A percentile compares a stretch with the other conserved stretches of the same genome.
phyloP scores from a whole-genome alignment of 2,329 filamentous ascomycete genomes.

The Hypoxylon sp. region DNA sequence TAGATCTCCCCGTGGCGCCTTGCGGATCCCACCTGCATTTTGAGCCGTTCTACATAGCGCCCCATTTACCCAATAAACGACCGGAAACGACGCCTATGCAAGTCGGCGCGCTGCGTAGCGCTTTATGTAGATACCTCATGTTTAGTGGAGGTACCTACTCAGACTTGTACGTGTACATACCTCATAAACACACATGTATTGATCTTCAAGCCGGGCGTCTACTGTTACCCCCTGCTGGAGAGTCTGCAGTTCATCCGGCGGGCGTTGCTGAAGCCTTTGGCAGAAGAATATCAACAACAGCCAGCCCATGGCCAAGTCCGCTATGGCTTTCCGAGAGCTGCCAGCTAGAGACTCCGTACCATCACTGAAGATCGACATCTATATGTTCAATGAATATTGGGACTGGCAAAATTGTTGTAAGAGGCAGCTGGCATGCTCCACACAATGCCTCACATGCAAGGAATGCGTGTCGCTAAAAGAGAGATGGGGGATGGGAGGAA shows the following conservation, averaged over 20 bases:
- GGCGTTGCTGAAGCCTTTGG: no score
- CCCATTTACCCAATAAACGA: constrained; percentile 22
- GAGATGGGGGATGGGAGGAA: neutral
- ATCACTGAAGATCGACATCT: constrained; percentile 5
- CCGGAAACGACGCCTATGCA: constrained; percentile 19
- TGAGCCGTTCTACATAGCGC: constrained; percentile 12
- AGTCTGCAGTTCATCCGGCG: no score
- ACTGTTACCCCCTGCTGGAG: no score
- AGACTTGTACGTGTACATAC: no score
- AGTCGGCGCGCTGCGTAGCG: constrained; percentile 16
- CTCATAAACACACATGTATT: no score
- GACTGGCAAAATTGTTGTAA: neutral
- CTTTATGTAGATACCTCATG: neutral
- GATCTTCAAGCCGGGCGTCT: no score
- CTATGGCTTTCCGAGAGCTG: neutral
- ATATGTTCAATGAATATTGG: neutral
- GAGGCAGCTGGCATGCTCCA: constrained; percentile 4
- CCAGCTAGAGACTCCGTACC: neutral
- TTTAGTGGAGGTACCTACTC: neutral
- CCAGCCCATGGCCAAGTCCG: neutral
- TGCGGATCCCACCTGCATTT: constrained; percentile 29
- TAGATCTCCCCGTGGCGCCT: constrained; percentile 6
- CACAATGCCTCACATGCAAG: neutral
- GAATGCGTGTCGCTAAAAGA: constrained; percentile 4
- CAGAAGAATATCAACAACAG: no score